Conservation (phyloP, 179 eudicot species). For the Spergularia azorica region DNA sequence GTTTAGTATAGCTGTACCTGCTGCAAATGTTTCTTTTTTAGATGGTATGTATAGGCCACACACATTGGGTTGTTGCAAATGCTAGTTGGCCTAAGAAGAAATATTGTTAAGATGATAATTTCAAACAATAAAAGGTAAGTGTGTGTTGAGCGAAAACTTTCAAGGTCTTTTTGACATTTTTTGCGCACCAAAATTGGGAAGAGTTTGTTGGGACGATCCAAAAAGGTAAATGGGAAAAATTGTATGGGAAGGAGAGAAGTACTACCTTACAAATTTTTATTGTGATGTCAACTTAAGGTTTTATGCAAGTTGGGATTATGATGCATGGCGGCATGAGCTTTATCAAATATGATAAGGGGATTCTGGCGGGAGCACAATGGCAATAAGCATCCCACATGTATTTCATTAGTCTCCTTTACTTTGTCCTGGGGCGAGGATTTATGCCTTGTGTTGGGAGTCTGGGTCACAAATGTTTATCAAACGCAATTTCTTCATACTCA, state of each 20-base stretch:
- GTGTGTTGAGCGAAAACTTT: no score
- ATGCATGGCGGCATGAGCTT: not conserved
- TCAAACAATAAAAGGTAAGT: no score
- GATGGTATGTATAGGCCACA: not conserved
- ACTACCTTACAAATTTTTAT: not conserved
- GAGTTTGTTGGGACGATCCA: no score
- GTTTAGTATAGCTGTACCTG: not conserved
- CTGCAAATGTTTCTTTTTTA: not conserved
- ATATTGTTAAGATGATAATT: no score
- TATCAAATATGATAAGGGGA: no score
- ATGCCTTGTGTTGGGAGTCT: slow-evolving; percentile 1
- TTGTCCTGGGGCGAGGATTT: not conserved
- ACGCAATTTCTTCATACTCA: not conserved
- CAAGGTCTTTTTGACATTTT: no score
- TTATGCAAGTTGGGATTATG: slow-evolving; percentile 5
- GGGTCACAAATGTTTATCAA: not conserved
- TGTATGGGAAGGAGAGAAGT: no score
- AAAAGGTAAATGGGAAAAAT: no score
- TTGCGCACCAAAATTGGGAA: no score
- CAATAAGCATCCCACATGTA: not conserved
- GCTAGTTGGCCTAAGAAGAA: no score
- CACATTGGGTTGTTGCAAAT: no score
- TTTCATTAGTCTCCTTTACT: not conserved
- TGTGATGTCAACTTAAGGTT: not conserved
- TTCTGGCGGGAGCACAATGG: not conserved